Percentiles rank a stretch among this genome's conserved stretches.
phyloP scores from a whole-genome alignment of 495 filamentous ascomycete species.

The Xylaria scruposa region DNA sequence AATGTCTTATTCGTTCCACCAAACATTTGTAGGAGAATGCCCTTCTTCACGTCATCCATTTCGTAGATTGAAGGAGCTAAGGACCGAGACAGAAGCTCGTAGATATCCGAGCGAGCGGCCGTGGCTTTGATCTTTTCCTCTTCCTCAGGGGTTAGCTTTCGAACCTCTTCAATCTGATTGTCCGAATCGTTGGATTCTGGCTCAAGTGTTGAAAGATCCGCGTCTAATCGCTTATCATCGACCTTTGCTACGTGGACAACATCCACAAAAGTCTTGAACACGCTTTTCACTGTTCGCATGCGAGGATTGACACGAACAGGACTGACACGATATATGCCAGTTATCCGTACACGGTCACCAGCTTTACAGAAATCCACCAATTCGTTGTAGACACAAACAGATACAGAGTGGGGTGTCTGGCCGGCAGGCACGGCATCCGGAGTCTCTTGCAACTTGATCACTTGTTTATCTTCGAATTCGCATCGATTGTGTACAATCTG shows the following conservation, averaged over 20 bases:
- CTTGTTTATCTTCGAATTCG: constrained; percentile 93
- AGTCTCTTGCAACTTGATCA: constrained; percentile 98
- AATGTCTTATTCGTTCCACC: constrained; percentile 99
- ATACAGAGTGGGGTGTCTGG: constrained; percentile 98
- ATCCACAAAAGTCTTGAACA: constrained; percentile 98
- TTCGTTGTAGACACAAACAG: constrained; percentile 95
- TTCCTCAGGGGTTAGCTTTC: constrained; percentile 88
- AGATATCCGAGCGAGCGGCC: constrained; percentile 83
- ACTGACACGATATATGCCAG: constrained; percentile 93
- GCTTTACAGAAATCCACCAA: constrained; percentile 97
- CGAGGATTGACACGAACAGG: constrained; percentile 95
- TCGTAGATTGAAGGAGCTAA: constrained; percentile 96
- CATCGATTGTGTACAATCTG: constrained; percentile 97
- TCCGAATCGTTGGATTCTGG: constrained; percentile 77
- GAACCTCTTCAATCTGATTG: constrained; percentile 77
- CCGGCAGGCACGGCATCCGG: constrained; percentile 93
- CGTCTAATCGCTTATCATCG: constrained; percentile 90
- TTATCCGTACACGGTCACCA: constrained; percentile 94
- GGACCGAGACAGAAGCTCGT: constrained; percentile 90
- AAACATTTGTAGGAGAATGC: constrained; percentile 93
- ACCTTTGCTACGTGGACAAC: constrained; percentile 95
- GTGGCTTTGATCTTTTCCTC: constrained; percentile 87
- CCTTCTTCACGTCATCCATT: constrained; percentile 99
- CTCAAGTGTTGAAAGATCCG: constrained; percentile 84
- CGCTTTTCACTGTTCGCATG: constrained; percentile 86